A percentile compares a stretch with the other conserved stretches of the same genome.
Conservation (phyloP, 371 early-diverging fungal species). For the Mucor velutinosus region DNA sequence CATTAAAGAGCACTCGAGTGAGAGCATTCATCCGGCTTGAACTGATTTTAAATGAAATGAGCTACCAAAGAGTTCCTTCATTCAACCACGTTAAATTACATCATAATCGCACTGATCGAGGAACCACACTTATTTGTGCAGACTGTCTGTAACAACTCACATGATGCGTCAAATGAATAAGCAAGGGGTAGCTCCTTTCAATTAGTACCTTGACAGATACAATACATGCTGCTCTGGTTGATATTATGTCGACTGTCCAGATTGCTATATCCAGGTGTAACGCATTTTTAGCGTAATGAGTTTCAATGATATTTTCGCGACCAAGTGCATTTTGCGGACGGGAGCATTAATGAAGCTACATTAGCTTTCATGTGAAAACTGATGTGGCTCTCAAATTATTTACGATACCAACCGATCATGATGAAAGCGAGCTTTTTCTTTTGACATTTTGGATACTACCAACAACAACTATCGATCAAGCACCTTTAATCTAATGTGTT, state of each 20-base stretch:
- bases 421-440: not conserved
- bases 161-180: too few relatives aligned
- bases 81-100: too few relatives aligned
- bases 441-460: too few relatives aligned
- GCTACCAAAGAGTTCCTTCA: too few relatives aligned
- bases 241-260: not conserved
- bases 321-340: not conserved
- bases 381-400: not conserved
- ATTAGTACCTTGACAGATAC: too few relatives aligned
- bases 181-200: too few relatives aligned
- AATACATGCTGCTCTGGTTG: not conserved
- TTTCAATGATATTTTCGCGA: not conserved
- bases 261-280: not conserved
- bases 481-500: not conserved
- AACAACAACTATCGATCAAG: not conserved
- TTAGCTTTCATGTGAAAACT: not conserved
- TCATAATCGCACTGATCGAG: too few relatives aligned
- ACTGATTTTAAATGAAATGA: too few relatives aligned
- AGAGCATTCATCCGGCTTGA: too few relatives aligned
- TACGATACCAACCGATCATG: not conserved
- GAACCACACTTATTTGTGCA: too few relatives aligned
- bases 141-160: too few relatives aligned
- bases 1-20: too few relatives aligned
- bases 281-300: not conserved
- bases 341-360: not conserved